These are phyloP conservation scores for Thalassiosira pacifica DNA, from an alignment of 352 stramenopile genomes.

Conservation along the genomic window DNA sequence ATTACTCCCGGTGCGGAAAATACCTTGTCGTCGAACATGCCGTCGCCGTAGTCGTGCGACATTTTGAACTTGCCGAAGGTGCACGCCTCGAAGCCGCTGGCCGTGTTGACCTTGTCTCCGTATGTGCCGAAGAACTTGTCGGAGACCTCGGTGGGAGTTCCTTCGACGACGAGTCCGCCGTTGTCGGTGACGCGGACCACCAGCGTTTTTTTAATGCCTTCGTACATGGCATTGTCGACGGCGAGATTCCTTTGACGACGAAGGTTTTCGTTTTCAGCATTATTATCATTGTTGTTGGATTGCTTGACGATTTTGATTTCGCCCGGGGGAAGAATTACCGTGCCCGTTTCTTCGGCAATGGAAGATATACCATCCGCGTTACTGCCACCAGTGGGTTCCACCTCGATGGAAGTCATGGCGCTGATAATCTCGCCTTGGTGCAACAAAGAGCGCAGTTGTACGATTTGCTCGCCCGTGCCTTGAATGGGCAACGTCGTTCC, in stretches of 20 bases:
- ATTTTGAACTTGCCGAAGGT: constrained; percentile 44
- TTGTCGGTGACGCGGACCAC: constrained; percentile 36
- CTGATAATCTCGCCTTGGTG: constrained; percentile 53
- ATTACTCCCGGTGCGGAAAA: constrained; percentile 41
- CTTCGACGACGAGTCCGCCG: background rate
- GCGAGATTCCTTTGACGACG: no score
- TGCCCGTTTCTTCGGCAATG: no score
- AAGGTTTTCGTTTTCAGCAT: background rate
- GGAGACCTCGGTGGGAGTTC: constrained; percentile 15
- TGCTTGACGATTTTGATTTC: background rate
- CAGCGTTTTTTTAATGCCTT: constrained; percentile 24
- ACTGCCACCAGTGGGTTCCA: background rate
- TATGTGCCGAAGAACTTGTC: constrained; percentile 71
- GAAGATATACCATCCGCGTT: no score
- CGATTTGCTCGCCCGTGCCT: constrained; percentile 42
- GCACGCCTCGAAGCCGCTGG: constrained; percentile 50
- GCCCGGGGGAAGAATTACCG: background rate
- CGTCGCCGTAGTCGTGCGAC: background rate
- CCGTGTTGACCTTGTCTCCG: constrained; percentile 55
- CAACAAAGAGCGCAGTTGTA: constrained; percentile 41
- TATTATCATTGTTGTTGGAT: no score
- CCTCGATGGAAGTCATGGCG: constrained; percentile 36
- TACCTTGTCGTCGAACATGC: no score
- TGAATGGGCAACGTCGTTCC: constrained; percentile 31
- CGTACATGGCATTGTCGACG: background rate